These are phyloP conservation scores for Schizophyllum amplum DNA, from an alignment of 1,284 basidiomycete species.

Conservation along the genomic window DNA sequence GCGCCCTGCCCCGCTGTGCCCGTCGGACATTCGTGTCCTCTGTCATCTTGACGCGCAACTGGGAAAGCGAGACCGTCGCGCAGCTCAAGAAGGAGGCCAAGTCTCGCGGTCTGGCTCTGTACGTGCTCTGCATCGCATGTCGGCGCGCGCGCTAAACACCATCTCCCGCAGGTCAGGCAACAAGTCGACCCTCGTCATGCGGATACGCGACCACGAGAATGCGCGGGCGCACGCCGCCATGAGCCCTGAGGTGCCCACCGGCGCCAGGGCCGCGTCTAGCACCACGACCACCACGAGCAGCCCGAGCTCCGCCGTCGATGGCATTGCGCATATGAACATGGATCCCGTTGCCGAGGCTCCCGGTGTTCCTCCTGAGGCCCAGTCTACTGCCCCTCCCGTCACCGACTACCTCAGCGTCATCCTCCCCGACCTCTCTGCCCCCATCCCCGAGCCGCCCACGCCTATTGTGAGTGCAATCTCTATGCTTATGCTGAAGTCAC, in stretches of 20 bases:
- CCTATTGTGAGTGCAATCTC: constrained; percentile 47
- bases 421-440: constrained; percentile 47
- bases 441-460: constrained; percentile 33
- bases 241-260: constrained; percentile 11
- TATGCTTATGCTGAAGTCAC: not conserved
- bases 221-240: constrained; percentile 11
- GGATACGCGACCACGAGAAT: constrained; percentile 45
- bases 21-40: constrained; percentile 49
- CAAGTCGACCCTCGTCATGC: constrained; percentile 47
- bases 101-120: constrained; percentile 56
- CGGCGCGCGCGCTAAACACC: constrained; percentile 2
- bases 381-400: constrained; percentile 14
- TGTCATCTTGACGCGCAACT: constrained; percentile 55
- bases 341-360: constrained; percentile 20
- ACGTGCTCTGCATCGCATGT: constrained; percentile 21
- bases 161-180: constrained; percentile 41
- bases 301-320: constrained; percentile 7
- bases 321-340: not conserved
- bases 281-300: constrained; percentile 15
- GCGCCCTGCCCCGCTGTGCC: constrained; percentile 10
- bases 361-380: constrained; percentile 27
- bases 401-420: constrained; percentile 36
- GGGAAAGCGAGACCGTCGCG: constrained; percentile 54
- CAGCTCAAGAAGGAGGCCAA: constrained; percentile 60
- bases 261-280: constrained; percentile 26